Percentiles rank a stretch among this genome's conserved stretches.
Conservation (phyloP, 1,139 yeast species). For the Yamadazyma trypodendri region DNA sequence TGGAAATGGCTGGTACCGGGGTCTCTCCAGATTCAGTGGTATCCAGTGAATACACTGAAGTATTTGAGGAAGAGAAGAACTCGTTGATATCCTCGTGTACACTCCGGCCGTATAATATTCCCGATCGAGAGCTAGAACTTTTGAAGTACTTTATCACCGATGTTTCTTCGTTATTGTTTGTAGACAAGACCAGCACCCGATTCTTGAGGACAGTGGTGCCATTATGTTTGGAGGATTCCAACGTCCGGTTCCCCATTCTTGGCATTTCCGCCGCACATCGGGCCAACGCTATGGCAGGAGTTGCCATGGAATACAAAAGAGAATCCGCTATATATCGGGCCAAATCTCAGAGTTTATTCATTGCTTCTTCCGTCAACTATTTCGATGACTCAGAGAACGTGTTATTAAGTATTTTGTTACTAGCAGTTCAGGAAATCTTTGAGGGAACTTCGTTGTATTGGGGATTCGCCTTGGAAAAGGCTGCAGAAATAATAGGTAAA, state of each 20-base stretch:
- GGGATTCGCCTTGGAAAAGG: constrained; percentile 20
- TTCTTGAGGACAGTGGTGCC: constrained; percentile 20
- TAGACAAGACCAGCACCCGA: constrained; percentile 19
- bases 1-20: neutral
- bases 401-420: constrained; percentile 16
- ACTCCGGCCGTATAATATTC: constrained; percentile 5
- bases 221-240: constrained; percentile 14
- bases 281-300: constrained; percentile 10
- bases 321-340: constrained; percentile 18
- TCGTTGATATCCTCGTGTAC: constrained; percentile 10
- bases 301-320: constrained; percentile 10
- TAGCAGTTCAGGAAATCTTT: constrained; percentile 19
- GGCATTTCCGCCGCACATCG: constrained; percentile 21
- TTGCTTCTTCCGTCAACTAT: constrained; percentile 13
- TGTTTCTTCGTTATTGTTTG: constrained; percentile 19
- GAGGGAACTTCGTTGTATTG: constrained; percentile 21
- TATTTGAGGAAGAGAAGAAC: constrained; percentile 13
- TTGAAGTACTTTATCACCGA: constrained; percentile 18
- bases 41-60: constrained; percentile 7
- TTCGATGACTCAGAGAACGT: constrained; percentile 14
- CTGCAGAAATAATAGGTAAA: constrained; percentile 16
- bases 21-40: constrained; percentile 7
- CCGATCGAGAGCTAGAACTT: constrained; percentile 14
- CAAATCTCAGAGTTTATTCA: constrained; percentile 16
- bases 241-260: constrained; percentile 18